phyloP scores from a whole-genome alignment of 179 eudicot genomes.

The Beta corolliflora region DNA sequence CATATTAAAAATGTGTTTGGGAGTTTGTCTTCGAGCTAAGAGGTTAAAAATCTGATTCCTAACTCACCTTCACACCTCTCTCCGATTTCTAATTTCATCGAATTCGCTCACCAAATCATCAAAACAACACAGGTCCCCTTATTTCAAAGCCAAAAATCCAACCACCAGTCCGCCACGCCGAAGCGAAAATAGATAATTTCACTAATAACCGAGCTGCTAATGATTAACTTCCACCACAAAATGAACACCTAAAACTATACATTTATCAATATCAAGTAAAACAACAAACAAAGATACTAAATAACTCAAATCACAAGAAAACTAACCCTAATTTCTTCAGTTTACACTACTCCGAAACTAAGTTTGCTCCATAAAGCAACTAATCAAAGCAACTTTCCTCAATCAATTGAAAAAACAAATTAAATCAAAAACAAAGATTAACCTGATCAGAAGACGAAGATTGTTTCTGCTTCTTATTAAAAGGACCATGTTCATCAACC shows the following conservation, averaged over 20 bases:
- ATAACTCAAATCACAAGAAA: not conserved
- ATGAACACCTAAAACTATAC: not conserved
- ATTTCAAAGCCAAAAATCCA: not conserved
- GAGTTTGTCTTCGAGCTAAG: not conserved
- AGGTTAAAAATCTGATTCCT: not conserved
- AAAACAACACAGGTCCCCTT: no score
- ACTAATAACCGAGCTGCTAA: not conserved
- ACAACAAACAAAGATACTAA: not conserved
- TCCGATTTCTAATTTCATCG: not conserved
- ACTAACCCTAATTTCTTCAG: not conserved
- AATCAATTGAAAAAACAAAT: not conserved
- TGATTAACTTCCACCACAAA: not conserved
- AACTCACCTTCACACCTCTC: not conserved
- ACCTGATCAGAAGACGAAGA: constrained; percentile 40
- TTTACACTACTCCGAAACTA: not conserved
- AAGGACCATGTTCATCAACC: constrained; percentile 46
- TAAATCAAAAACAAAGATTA: not conserved
- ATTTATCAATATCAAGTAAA: not conserved
- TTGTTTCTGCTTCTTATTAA: constrained; percentile 38
- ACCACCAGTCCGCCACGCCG: not conserved
- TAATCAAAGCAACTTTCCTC: not conserved
- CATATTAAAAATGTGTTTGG: not conserved
- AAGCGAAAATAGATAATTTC: not conserved
- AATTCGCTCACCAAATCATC: not conserved
- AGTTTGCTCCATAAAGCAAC: not conserved